Conservation (phyloP, 257 asterid species). For the Jasminum sambac region DNA sequence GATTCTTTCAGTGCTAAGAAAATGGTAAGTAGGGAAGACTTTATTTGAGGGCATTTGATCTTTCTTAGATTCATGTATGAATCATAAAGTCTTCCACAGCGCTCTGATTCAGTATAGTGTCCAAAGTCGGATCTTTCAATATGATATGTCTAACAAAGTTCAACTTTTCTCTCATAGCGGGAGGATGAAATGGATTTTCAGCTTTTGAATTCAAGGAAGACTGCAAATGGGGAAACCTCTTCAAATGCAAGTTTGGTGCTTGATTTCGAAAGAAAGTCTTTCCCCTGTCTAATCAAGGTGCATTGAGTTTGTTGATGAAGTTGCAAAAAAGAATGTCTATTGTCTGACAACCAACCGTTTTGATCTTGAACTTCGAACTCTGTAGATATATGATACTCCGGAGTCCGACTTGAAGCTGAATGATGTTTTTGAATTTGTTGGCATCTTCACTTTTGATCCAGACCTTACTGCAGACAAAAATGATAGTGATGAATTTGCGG, state of each 20-base stretch:
- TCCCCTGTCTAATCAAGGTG: slow-evolving; percentile 85
- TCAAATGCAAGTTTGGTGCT: slow-evolving; percentile 38
- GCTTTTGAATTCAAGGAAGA: slow-evolving; percentile 36
- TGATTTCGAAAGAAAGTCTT: slow-evolving; percentile 38
- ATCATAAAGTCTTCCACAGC: not conserved
- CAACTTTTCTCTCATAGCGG: slow-evolving; percentile 35
- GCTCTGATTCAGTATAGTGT: not conserved
- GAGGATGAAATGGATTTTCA: slow-evolving; percentile 47
- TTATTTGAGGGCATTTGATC: slow-evolving; percentile 5
- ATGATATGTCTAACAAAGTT: slow-evolving; percentile 11
- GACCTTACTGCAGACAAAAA: slow-evolving; percentile 44
- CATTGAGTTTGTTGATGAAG: slow-evolving; percentile 17
- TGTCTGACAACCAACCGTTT: slow-evolving; percentile 8
- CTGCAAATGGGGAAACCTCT: slow-evolving; percentile 35
- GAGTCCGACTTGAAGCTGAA: slow-evolving; percentile 78
- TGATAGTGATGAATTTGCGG: slow-evolving; percentile 42
- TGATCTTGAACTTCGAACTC: slow-evolving; percentile 21
- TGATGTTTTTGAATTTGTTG: slow-evolving; percentile 89
- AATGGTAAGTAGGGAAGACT: slow-evolving; percentile 51
- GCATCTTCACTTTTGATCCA: slow-evolving; percentile 68
- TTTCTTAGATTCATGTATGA: not conserved
- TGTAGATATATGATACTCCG: slow-evolving; percentile 78
- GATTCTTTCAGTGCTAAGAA: slow-evolving; percentile 61
- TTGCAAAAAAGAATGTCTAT: not conserved
- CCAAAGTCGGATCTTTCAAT: slow-evolving; percentile 9